These are phyloP conservation scores for Solanum ossicruentum DNA, from an alignment of 257 asterid species.

Conservation along the genomic window DNA sequence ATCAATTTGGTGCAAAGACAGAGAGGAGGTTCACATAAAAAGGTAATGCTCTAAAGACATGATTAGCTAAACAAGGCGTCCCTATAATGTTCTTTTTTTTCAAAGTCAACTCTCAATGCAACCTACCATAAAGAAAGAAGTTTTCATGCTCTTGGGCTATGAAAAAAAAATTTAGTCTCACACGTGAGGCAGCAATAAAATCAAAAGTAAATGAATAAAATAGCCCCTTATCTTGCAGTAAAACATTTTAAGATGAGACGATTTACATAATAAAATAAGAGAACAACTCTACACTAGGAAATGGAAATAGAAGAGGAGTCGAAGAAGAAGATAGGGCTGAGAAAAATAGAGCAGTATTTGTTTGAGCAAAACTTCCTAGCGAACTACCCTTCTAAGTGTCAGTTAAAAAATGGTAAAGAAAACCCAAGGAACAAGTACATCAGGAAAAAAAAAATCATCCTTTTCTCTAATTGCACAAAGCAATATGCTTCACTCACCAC, in stretches of 20 bases:
- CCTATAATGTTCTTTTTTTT: background rate
- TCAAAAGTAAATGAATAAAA: background rate
- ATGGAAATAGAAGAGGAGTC: background rate
- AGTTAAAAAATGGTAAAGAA: background rate
- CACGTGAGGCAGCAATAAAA: background rate
- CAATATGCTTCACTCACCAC: conserved; percentile 52
- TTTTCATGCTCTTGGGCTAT: background rate
- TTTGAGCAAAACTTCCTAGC: background rate
- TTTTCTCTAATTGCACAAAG: background rate
- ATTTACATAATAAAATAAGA: background rate
- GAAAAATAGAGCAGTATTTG: background rate
- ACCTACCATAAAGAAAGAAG: background rate
- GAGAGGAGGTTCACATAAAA: background rate
- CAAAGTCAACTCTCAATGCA: background rate
- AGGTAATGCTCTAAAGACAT: background rate
- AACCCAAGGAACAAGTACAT: background rate
- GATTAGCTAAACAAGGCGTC: background rate
- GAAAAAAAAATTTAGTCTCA: background rate
- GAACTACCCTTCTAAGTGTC: background rate
- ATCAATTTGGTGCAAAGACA: background rate
- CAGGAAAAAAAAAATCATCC: background rate
- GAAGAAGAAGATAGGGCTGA: background rate
- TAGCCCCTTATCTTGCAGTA: background rate
- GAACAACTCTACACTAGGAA: background rate
- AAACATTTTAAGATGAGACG: background rate